Evolutionary conservation across 2,329 filamentous ascomycete species (phyloP).

Genomic region (Fusarium xyrophilum): DNA sequence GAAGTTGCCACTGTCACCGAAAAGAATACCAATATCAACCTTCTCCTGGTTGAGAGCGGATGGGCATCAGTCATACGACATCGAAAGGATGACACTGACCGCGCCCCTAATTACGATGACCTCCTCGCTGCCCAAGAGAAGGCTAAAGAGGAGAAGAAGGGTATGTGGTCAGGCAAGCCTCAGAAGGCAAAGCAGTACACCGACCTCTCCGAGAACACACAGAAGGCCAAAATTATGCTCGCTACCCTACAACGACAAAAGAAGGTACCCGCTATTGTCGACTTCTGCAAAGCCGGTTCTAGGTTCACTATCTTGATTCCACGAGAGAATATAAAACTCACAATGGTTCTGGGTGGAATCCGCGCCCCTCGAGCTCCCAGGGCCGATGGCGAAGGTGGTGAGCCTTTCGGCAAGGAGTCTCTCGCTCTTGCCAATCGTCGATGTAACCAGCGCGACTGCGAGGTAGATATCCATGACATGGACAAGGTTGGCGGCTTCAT

Average conservation of each 20-base stretch:
- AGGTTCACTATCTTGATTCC: conserved; percentile 92
- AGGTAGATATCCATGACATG: conserved; percentile 92
- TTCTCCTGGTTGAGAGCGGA: conserved; percentile 87
- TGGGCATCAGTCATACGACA: conserved; percentile 95
- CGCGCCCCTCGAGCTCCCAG: conserved; percentile 87
- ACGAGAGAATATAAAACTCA: conserved; percentile 91
- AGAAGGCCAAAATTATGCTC: conserved; percentile 95
- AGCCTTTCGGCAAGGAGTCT: conserved; percentile 95
- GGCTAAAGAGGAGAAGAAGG: conserved; percentile 87
- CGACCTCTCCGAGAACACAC: conserved; percentile 89
- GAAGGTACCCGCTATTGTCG: conserved; percentile 90
- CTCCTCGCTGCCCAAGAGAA: conserved; percentile 79
- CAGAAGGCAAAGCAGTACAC: conserved; percentile 82
- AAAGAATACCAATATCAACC: conserved; percentile 85
- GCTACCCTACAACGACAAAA: conserved; percentile 88
- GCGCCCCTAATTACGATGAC: conserved; percentile 93
- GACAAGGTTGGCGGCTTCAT: conserved; percentile 99
- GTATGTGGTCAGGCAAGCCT: conserved; percentile 92
- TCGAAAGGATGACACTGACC: conserved; percentile 91
- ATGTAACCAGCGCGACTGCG: conserved; percentile 92
- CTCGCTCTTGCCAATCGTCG: conserved; percentile 88
- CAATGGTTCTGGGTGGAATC: conserved; percentile 91
- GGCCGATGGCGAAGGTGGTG: conserved; percentile 75
- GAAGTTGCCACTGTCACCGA: conserved; percentile 89
- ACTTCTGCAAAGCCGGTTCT: conserved; percentile 97